Conservation (phyloP, 371 early-diverging fungal genomes). For the Parasitella parasitica region DNA sequence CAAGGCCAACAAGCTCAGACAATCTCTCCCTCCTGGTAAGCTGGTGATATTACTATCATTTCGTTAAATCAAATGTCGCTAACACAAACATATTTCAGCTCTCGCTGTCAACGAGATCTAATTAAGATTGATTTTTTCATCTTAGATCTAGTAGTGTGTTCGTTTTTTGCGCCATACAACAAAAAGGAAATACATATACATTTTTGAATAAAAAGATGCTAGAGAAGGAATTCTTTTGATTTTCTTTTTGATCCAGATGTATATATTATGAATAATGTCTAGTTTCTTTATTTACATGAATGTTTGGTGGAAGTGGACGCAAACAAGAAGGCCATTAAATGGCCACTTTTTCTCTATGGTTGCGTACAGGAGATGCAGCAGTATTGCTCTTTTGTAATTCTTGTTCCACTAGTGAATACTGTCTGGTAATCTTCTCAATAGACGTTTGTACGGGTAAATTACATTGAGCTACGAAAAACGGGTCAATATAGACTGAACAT, state of each 20-base stretch:
- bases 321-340: background rate
- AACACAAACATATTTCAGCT: background rate
- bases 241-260: no score
- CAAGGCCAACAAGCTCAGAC: slow-evolving; percentile 96
- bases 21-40: slow-evolving; percentile 77
- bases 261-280: background rate
- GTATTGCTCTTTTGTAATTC: background rate
- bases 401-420: slow-evolving; percentile 3
- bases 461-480: background rate
- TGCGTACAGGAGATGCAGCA: background rate
- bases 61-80: background rate
- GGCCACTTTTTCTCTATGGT: slow-evolving; percentile 17
- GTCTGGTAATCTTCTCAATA: slow-evolving; percentile 18
- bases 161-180: slow-evolving; percentile 9
- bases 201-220: background rate
- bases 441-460: slow-evolving; percentile 15
- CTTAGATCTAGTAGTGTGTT: background rate
- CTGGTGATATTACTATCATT: no score
- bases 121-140: slow-evolving; percentile 1
- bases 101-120: slow-evolving; percentile 8
- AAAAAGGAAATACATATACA: background rate
- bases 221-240: background rate
- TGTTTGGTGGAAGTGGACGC: background rate
- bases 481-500: background rate
- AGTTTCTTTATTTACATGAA: slow-evolving; percentile 3